phyloP scores from a whole-genome alignment of 306 rosid genomes.

The Vachellia pachyceras region DNA sequence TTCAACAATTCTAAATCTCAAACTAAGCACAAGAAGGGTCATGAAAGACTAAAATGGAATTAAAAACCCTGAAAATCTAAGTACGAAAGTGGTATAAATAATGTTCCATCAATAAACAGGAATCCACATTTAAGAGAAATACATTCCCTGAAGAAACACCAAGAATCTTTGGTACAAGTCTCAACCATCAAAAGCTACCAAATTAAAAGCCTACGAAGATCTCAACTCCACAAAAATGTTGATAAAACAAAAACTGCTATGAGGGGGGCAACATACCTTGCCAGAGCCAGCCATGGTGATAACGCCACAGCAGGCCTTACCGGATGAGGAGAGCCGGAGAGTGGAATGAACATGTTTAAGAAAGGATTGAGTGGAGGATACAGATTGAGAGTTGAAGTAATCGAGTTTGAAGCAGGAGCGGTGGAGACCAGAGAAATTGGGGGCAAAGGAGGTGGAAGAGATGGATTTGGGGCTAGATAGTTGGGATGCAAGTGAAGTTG shows the following conservation, averaged over 20 bases:
- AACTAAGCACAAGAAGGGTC: too few relatives aligned
- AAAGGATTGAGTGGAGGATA: constrained; percentile 45
- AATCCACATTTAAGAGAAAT: not conserved
- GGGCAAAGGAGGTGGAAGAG: constrained; percentile 2
- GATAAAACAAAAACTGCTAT: not conserved
- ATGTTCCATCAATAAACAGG: constrained; percentile 1
- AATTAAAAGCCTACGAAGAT: not conserved
- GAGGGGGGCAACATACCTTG: constrained; percentile 54
- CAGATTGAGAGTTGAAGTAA: constrained; percentile 44
- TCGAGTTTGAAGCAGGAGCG: constrained; percentile 62
- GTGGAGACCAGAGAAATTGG: constrained; percentile 54
- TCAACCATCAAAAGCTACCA: constrained; percentile 6
- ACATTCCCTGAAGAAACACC: constrained; percentile 27
- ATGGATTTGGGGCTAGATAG: constrained; percentile 56
- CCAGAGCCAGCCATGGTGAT: constrained; percentile 93
- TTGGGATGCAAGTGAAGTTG: constrained; percentile 82
- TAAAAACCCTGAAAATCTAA: too few relatives aligned
- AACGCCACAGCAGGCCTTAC: constrained; percentile 67
- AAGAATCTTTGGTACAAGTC: not conserved
- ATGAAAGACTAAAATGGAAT: too few relatives aligned
- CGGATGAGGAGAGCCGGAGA: constrained; percentile 65
- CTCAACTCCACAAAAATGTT: not conserved
- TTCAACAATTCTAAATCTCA: too few relatives aligned
- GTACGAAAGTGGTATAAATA: too few relatives aligned
- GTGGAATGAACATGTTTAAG: constrained; percentile 60